phyloP scores from a whole-genome alignment of 495 filamentous ascomycete genomes.

The Cladorrhinum samala region DNA sequence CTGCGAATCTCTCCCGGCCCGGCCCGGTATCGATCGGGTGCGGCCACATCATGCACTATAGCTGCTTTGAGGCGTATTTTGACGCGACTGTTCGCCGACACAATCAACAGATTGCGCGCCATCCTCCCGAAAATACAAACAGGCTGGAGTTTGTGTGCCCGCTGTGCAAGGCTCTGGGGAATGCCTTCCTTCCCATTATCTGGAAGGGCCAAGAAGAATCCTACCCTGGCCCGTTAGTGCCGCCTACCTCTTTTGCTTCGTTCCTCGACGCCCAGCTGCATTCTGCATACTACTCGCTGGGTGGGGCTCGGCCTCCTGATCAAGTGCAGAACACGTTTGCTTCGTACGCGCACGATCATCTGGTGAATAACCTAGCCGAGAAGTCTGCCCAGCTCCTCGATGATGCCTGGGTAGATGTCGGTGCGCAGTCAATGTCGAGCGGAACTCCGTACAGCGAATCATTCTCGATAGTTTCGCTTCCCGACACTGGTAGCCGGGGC shows the following conservation, averaged over 20 bases:
- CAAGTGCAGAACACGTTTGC: conserved; percentile 55
- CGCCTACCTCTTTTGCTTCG: conserved; percentile 53
- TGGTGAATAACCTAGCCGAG: conserved; percentile 51
- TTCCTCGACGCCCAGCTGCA: conserved; percentile 50
- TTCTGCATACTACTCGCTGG: conserved; percentile 28
- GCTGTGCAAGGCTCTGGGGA: conserved; percentile 95
- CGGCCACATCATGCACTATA: conserved; percentile 97
- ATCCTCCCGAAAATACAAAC: conserved; percentile 74
- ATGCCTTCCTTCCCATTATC: conserved; percentile 89
- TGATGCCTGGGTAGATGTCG: conserved; percentile 30
- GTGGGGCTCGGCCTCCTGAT: conserved; percentile 35
- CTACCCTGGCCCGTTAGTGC: conserved; percentile 60
- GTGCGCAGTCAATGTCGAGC: conserved; percentile 19
- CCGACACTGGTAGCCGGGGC: conserved; percentile 15
- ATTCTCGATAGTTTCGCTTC: conserved; percentile 20
- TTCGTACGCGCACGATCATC: conserved; percentile 58
- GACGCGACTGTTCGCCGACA: conserved; percentile 77
- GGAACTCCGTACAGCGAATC: conserved; percentile 30
- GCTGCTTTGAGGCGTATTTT: conserved; percentile 88
- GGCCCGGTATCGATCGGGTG: conserved; percentile 88
- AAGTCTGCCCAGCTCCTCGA: conserved; percentile 27
- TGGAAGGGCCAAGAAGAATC: conserved; percentile 89
- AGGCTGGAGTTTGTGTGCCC: conserved; percentile 91
- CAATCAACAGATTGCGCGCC: conserved; percentile 81
- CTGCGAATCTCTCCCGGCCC: conserved; percentile 54